Evolutionary conservation across 106 monocot species (phyloP), one percentile per base, ranked within the genome.

Genomic region (Triglochin maritima): DNA sequence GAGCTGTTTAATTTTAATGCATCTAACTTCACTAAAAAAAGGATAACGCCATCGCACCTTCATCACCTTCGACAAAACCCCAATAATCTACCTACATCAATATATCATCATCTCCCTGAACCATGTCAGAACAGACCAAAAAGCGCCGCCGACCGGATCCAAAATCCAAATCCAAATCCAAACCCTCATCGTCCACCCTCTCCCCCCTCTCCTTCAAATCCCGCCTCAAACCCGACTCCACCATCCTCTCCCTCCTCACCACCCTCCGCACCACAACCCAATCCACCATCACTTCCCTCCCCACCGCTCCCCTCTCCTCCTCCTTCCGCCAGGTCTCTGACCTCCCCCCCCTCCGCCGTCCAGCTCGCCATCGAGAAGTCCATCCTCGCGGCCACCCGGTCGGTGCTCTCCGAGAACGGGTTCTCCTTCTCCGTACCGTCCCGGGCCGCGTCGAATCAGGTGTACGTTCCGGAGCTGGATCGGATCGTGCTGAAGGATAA

Each of bases 341-440:
- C 60, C 69, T 68, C 72, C 75, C 77, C 77, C 68, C 78, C 86
- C 47, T 3, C 65, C 62, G 76, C 86, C 53, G 83, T 89, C 5
- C 17, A 42, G 11, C 14, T 50, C 59, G 9, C 81, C 77, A 86
- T 89, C 73, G 86, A 86, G 81, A 72, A 64, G 15, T 51, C 76
- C 63, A 67, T 83, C 61, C 79, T 89, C 67, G 16, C 67, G 48
- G 71, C 70, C n/a, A 81, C 83, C 61, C 69, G 79, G n/a, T 83
- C 86, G 59, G 77, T 89, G 60, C 86, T 89, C 49, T 65, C 62
- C 49, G 85, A 85, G 29, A 49, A 65, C 13, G 90, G 95, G n/a
- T 83, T 90, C 87, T 90, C 90, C 65, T 90, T 90, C 78, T 76
- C 67, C 65, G 81, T 90, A 3, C 95, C 90, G 55, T 90, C 95